Evolutionary conservation across 1,284 basidiomycete species (phyloP).

Genomic region (Heterobasidion irregulare): DNA sequence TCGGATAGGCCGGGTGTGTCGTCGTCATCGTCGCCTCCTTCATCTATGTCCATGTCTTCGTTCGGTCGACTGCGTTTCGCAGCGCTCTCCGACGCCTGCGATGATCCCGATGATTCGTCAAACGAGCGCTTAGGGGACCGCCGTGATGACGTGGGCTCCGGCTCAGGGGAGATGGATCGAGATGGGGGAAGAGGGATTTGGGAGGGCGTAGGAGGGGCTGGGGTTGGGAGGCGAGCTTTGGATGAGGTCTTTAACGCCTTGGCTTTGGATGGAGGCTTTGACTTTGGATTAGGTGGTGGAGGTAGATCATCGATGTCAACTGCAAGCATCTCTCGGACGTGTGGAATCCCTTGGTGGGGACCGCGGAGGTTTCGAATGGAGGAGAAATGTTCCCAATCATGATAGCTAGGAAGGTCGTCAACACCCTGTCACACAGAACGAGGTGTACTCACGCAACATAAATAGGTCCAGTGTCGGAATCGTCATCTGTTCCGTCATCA

Average conservation of each 20-base stretch:
- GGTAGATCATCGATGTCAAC: slow-evolving; percentile 13
- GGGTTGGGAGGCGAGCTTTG: slow-evolving; percentile 2
- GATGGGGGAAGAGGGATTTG: slow-evolving; percentile 32
- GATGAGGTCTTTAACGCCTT: slow-evolving; percentile 6
- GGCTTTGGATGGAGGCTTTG: slow-evolving; percentile 18
- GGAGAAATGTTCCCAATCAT: slow-evolving; percentile 94
- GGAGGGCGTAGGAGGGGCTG: slow-evolving; percentile 9
- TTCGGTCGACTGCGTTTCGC: slow-evolving; percentile 27
- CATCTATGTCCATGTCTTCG: slow-evolving; percentile 20
- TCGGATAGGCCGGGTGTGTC: slow-evolving; percentile 29
- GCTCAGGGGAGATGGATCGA: slow-evolving; percentile 23
- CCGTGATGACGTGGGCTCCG: slow-evolving; percentile 18
- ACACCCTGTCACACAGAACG: too few species aligned
- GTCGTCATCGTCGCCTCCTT: slow-evolving; percentile 26
- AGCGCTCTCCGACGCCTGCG: slow-evolving; percentile 29
- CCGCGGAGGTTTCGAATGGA: slow-evolving; percentile 82
- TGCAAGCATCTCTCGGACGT: slow-evolving; percentile 47
- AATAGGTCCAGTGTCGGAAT: too few species aligned
- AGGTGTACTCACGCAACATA: too few species aligned
- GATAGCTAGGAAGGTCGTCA: slow-evolving; percentile 44
- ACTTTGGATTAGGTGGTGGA: slow-evolving; percentile 16
- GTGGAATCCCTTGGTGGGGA: slow-evolving; percentile 74
- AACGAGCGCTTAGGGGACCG: slow-evolving; percentile 61
- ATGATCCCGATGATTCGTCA: slow-evolving; percentile 47
- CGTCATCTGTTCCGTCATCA: too few species aligned